Percentiles rank a stretch among this genome's conserved stretches.
phyloP scores from a whole-genome alignment of 768 basidiomycete species.

The Boletales sp. region DNA sequence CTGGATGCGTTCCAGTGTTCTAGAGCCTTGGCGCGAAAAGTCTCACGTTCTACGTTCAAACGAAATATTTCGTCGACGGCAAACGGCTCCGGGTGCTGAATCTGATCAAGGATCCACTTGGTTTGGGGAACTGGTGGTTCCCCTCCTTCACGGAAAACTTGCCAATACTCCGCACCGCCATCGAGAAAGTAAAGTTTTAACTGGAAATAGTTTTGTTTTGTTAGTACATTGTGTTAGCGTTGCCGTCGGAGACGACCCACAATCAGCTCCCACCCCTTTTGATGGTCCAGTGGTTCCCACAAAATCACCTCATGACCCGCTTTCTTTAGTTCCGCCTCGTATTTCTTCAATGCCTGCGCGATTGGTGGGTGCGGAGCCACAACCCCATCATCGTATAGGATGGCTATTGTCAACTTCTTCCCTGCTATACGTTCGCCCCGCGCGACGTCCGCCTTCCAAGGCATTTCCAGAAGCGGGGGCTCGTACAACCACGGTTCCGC shows the following conservation, averaged over 20 bases:
- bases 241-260: slow-evolving; percentile 22
- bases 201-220: slow-evolving; percentile 17
- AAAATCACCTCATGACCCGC: slow-evolving; percentile 52
- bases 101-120: slow-evolving; percentile 41
- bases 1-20: slow-evolving; percentile 44
- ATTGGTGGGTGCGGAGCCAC: slow-evolving; percentile 51
- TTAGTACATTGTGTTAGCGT: not conserved
- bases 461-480: slow-evolving; percentile 45
- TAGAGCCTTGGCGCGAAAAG: slow-evolving; percentile 37
- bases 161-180: slow-evolving; percentile 43
- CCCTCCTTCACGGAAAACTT: slow-evolving; percentile 30
- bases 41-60: slow-evolving; percentile 42
- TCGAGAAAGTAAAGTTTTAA: slow-evolving; percentile 47
- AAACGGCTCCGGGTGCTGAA: slow-evolving; percentile 35
- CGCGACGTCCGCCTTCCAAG: slow-evolving; percentile 42
- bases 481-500: slow-evolving; percentile 45
- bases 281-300: slow-evolving; percentile 45
- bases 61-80: slow-evolving; percentile 42
- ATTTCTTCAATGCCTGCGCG: slow-evolving; percentile 35
- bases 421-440: slow-evolving; percentile 36
- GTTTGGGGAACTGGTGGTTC: slow-evolving; percentile 42
- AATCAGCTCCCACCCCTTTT: slow-evolving; percentile 44
- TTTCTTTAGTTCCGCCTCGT: slow-evolving; percentile 36
- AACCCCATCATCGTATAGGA: slow-evolving; percentile 50
- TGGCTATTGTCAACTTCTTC: slow-evolving; percentile 40